Evolutionary conservation across 148 eudicot species (phyloP).

Genomic region (Rhododendron ferrugineum): DNA sequence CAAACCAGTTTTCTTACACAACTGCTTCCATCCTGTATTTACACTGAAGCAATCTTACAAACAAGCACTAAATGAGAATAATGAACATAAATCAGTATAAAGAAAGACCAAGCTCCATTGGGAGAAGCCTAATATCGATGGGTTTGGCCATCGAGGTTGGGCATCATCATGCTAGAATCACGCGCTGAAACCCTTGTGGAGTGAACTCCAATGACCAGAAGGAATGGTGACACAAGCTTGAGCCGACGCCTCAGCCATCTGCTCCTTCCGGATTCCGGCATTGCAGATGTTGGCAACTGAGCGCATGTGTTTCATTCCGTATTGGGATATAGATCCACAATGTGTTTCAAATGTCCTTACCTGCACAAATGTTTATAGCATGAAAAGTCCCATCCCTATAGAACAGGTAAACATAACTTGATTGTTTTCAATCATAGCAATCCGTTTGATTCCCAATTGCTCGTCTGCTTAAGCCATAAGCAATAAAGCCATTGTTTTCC

Average conservation of each 20-base stretch:
- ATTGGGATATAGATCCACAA: slow-evolving; percentile 85
- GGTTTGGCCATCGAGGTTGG: neutral
- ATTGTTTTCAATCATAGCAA: neutral
- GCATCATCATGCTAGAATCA: slow-evolving; percentile 17
- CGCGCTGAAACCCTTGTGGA: slow-evolving; percentile 77
- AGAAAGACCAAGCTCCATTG: neutral
- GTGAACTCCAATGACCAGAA: slow-evolving; percentile 76
- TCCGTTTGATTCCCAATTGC: neutral
- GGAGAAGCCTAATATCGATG: neutral
- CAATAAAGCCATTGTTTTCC: neutral
- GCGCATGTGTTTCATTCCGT: slow-evolving; percentile 99
- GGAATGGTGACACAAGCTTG: slow-evolving; percentile 80
- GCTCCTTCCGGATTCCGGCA: slow-evolving; percentile 56
- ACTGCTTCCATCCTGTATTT: slow-evolving; percentile 6
- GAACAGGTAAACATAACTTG: neutral
- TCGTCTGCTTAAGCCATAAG: neutral
- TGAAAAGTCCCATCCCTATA: neutral
- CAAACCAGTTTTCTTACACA: neutral
- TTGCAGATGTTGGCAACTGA: slow-evolving; percentile 90
- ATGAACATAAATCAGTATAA: neutral
- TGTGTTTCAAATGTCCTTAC: slow-evolving; percentile 78
- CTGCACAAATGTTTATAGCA: slow-evolving; percentile 28
- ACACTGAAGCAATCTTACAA: neutral
- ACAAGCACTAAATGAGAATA: neutral
- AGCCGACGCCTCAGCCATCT: slow-evolving; percentile 77